These are phyloP conservation scores for Conticribra guillardii DNA, from an alignment of 108 stramenopile genomes.

Conservation along the genomic window DNA sequence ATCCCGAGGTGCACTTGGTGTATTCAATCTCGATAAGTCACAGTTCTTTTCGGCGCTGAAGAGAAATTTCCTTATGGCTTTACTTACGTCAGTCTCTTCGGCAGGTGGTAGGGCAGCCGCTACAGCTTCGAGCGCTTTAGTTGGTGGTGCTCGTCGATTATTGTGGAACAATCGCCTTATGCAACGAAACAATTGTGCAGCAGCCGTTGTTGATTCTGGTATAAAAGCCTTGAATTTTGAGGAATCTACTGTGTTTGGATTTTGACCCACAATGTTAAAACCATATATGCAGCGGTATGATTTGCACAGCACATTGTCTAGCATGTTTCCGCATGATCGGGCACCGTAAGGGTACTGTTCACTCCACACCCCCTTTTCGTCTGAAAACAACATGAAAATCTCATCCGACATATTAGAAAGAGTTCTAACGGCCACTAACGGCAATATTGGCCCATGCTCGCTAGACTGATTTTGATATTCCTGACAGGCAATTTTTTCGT, in stretches of 20 bases:
- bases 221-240: conserved; percentile 7
- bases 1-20: conserved; percentile 12
- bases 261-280: conserved; percentile 53
- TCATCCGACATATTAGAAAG: conserved; percentile 69
- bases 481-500: conserved; percentile 51
- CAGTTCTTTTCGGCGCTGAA: conserved; percentile 53
- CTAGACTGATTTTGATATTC: conserved; percentile 13
- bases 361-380: conserved; percentile 49
- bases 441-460: conserved; percentile 69
- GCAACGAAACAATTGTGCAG: conserved; percentile 80
- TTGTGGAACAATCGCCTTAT: conserved; percentile 68
- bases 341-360: conserved; percentile 67
- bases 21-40: conserved; percentile 1
- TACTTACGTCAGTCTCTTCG: conserved; percentile 53
- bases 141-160: conserved; percentile 67
- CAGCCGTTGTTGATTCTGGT: conserved; percentile 71
- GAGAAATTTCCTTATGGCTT: conserved; percentile 56
- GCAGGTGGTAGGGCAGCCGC: conserved; percentile 60
- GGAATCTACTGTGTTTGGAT: conserved; percentile 8
- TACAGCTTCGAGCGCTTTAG: conserved; percentile 66
- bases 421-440: conserved; percentile 62
- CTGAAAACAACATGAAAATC: conserved; percentile 60
- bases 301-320: conserved; percentile 71
- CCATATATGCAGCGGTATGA: conserved; percentile 72
- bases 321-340: conserved; percentile 48